These are phyloP conservation scores for Pseudozyma flocculosa DNA, from an alignment of 1,284 basidiomycete species.

Conservation along the genomic window DNA sequence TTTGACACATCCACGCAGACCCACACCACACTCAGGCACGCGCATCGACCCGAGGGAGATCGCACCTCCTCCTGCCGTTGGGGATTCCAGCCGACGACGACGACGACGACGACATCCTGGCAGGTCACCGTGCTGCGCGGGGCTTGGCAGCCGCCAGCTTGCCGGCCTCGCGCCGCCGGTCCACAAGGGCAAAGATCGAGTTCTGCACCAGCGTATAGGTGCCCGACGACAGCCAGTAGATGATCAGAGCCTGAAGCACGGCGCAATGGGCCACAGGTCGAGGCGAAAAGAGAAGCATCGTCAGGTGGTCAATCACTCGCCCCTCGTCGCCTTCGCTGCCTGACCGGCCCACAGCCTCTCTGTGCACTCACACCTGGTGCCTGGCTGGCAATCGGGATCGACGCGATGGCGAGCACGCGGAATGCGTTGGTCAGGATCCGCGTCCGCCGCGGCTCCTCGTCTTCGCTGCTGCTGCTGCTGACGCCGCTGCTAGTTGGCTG, in stretches of 20 bases:
- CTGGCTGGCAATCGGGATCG: constrained; percentile 74
- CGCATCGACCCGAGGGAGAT: too few species aligned
- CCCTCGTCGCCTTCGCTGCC: too few species aligned
- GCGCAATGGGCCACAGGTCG: neutral
- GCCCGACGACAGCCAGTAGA: constrained; percentile 84
- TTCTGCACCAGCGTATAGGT: constrained; percentile 76
- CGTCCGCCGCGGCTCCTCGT: constrained; percentile 33
- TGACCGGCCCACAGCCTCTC: too few species aligned
- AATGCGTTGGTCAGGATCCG: constrained; percentile 68
- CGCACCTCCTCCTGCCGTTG: too few species aligned
- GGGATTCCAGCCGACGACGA: too few species aligned
- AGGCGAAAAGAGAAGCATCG: too few species aligned
- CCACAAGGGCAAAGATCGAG: constrained; percentile 64
- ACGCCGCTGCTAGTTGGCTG: neutral
- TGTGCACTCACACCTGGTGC: constrained; percentile 72
- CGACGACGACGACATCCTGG: too few species aligned
- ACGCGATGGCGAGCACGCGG: constrained; percentile 67
- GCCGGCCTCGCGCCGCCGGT: constrained; percentile 27
- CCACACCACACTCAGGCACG: too few species aligned
- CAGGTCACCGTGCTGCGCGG: too few species aligned
- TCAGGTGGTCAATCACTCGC: too few species aligned
- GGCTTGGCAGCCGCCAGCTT: neutral
- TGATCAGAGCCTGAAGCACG: constrained; percentile 67
- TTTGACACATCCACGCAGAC: too few species aligned
- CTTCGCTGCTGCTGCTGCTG: neutral